Evolutionary conservation across 805 yeast species (phyloP), one percentile per base, ranked within the genome.

Genomic region (Saccharomycopsis schoenii): DNA sequence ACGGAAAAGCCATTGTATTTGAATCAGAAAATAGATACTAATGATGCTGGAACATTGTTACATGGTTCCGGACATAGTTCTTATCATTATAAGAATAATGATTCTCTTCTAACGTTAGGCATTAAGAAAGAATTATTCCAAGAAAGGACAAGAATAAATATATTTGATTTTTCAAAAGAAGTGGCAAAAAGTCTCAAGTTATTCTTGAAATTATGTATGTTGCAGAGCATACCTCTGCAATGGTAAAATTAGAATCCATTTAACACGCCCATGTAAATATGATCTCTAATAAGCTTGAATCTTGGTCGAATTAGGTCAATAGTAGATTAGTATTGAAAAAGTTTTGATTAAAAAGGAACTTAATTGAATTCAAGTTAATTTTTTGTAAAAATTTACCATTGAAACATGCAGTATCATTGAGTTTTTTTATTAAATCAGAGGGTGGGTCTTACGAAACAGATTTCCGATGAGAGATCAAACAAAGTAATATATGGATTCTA

Each of bases 151-250:
- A 91, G 15, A 85, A 83, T 67, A 88, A 83, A 71, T 89, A 85
- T 68, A 65, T 94, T 2, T 82, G 96, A 63, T 84, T 94, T 11
- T 83, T 93, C 12, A 80, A 98, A 68, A 93, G 98, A 0, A 74
- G 92, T 61, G 83, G 96, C 1, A 81, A 96, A 0, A 97, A 93
- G 70, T 80, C 93, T 1, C 80, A 88, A 2, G 97, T 94, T 68
- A 76, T 90, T 19, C 81, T 96, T 0, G 97, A 92, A 72, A 89
- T 97, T 0, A 89, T 93, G 37, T 97, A 93, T 69, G 92, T 93
- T 71, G 81, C 89, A 1, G 83, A 93, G 61, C 86, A 88, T 58
- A 83, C 89, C 4, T 97, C 98, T 0, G 78, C 88, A 29, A 6
- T 24, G 6, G 17, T 43, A 19, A 43, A 43, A 17, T 43, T 43